Evolutionary conservation across 1,139 yeast species (phyloP), one percentile per base, ranked within the genome.

Genomic region (Candida sp.): DNA sequence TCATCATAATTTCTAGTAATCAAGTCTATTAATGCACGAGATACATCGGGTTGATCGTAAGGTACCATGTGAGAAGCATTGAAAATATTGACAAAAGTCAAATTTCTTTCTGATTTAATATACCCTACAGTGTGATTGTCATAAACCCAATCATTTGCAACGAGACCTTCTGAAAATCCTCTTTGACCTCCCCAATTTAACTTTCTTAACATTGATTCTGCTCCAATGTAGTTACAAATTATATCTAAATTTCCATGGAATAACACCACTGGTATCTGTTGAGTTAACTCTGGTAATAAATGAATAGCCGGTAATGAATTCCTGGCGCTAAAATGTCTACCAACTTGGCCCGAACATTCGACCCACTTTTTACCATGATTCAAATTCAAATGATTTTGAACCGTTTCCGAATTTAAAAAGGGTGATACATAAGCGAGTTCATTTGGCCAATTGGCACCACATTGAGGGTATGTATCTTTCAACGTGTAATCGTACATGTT

Each of bases 31-130:
- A 93, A 68, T 27, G 91, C 89, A 52, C 90, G 72, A 6, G 91
- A 77, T 29, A 79, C 72, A 38, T 75, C 80, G 1, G 96, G 88
- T 43, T 79, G 65, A 58, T 93, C 98, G 54, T 81, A 86, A 1
- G 99, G 96, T 21, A 91, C 96, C 99, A 93, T 93, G 60, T 93
- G 99, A 4, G 95, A 84, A 0, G 96, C 80, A 54, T 88, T 81
- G 57, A 69, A 81, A 2, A 91, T 80, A 49, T 82, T 80, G 25
- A 88, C 79, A 60, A 84, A 87, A 0, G 97, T 87, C 55, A 93
- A 70, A 55, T 88, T 88, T 49, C 90, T 75, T 44, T 82, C 91
- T 12, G 56, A 60, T 48, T 68, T 66, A 35, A 84, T 61, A 41
- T 68, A 67, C 1, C 95, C 95, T 0, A 77, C 81, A 5, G 53